phyloP scores from a whole-genome alignment of 257 asterid genomes.

The Nicotiana benthamiana region DNA sequence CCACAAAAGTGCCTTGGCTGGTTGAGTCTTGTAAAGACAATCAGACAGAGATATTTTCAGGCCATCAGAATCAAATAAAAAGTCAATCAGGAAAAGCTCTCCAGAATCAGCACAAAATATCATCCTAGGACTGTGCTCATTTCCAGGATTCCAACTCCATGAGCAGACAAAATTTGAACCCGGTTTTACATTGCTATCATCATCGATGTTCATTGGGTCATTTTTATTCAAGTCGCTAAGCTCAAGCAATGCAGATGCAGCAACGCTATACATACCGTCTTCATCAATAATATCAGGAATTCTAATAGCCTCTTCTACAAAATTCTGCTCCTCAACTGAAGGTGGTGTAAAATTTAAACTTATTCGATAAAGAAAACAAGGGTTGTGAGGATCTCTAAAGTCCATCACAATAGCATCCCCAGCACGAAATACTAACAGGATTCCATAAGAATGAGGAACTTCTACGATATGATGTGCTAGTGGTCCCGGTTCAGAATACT shows the following conservation, averaged over 20 bases:
- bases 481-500: slow-evolving; percentile 81
- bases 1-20: slow-evolving; percentile 80
- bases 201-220: slow-evolving; percentile 88
- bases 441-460: slow-evolving; percentile 82
- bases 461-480: slow-evolving; percentile 77
- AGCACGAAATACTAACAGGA: slow-evolving; percentile 74
- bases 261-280: slow-evolving; percentile 77
- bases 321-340: slow-evolving; percentile 52
- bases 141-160: slow-evolving; percentile 93
- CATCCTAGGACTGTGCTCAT: slow-evolving; percentile 45
- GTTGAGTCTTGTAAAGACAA: slow-evolving; percentile 66
- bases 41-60: slow-evolving; percentile 66
- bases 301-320: slow-evolving; percentile 35
- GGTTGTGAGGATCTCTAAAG: slow-evolving; percentile 57
- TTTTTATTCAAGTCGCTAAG: slow-evolving; percentile 78
- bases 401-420: slow-evolving; percentile 91
- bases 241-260: slow-evolving; percentile 97
- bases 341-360: slow-evolving; percentile 57
- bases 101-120: slow-evolving; percentile 89
- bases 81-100: slow-evolving; percentile 62
- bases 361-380: slow-evolving; percentile 54
- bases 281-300: slow-evolving; percentile 87
- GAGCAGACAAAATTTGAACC: slow-evolving; percentile 75
- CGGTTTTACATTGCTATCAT: slow-evolving; percentile 43
- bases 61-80: slow-evolving; percentile 56